Evolutionary conservation across 768 basidiomycete genomes (phyloP).

Genomic region (Lactarius hatsudake): DNA sequence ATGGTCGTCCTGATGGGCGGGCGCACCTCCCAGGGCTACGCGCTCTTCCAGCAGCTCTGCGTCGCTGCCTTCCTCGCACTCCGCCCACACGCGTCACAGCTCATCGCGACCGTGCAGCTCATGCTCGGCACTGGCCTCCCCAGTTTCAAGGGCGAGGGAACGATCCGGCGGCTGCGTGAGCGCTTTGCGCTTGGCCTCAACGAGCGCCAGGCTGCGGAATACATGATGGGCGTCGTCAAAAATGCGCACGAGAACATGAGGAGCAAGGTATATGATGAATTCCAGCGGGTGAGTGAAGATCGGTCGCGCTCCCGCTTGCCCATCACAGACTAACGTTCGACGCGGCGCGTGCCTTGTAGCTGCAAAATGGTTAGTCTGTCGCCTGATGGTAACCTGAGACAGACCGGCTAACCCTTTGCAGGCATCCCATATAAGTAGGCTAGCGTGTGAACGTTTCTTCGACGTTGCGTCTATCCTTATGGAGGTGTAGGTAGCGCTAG

Average conservation of each 20-base stretch:
- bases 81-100: conserved; percentile 89
- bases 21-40: conserved; percentile 89
- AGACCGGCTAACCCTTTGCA: background rate
- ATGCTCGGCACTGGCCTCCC: conserved; percentile 96
- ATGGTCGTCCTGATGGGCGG: conserved; percentile 99
- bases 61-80: conserved; percentile 97
- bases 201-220: conserved; percentile 91
- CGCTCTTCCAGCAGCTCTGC: conserved; percentile 88
- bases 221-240: conserved; percentile 82
- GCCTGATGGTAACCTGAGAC: background rate
- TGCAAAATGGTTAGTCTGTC: conserved; percentile 45
- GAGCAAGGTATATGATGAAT: conserved; percentile 93
- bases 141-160: conserved; percentile 94
- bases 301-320: background rate
- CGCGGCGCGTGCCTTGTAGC: conserved; percentile 31
- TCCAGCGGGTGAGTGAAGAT: conserved; percentile 67
- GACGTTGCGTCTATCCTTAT: background rate
- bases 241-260: conserved; percentile 96
- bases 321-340: conserved; percentile 12
- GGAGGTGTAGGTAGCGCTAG: background rate
- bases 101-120: conserved; percentile 82
- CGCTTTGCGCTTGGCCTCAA: conserved; percentile 80
- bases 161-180: conserved; percentile 82
- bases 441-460: background rate
- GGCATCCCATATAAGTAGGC: conserved; percentile 27